Evolutionary conservation across 2,329 filamentous ascomycete genomes (phyloP).

Genomic region (Paecilomyces fulvus): DNA sequence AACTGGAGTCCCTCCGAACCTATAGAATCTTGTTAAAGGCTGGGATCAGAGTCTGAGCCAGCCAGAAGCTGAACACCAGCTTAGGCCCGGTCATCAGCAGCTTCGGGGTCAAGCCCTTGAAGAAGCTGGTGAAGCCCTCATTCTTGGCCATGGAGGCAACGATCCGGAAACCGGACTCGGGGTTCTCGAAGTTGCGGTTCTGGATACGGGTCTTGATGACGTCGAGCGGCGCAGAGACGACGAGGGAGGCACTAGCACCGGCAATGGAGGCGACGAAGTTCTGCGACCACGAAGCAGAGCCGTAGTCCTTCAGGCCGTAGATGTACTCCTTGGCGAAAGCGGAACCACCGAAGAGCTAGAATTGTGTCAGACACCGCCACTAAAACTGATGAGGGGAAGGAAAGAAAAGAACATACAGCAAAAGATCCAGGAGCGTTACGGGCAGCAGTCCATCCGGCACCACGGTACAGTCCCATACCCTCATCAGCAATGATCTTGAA

Average conservation of each 20-base stretch:
- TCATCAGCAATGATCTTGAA: slow-evolving; percentile 86
- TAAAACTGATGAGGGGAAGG: slow-evolving; percentile 10
- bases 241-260: slow-evolving; percentile 86
- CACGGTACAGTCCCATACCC: slow-evolving; percentile 89
- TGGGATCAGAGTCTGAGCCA: slow-evolving; percentile 95
- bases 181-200: slow-evolving; percentile 98
- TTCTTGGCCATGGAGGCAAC: slow-evolving; percentile 86
- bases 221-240: slow-evolving; percentile 92
- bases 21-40: slow-evolving; percentile 68
- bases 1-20: background rate
- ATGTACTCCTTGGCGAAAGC: slow-evolving; percentile 97
- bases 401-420: slow-evolving; percentile 55
- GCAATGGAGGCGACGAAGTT: slow-evolving; percentile 97
- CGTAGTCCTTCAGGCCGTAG: slow-evolving; percentile 86
- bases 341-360: slow-evolving; percentile 86
- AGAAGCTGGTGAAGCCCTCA: slow-evolving; percentile 80
- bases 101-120: slow-evolving; percentile 97
- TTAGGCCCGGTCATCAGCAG: slow-evolving; percentile 98
- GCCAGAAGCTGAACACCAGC: slow-evolving; percentile 99
- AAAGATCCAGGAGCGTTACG: slow-evolving; percentile 96
- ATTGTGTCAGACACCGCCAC: slow-evolving; percentile 3
- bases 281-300: slow-evolving; percentile 85
- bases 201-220: slow-evolving; percentile 98
- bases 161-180: slow-evolving; percentile 87
- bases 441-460: slow-evolving; percentile 95